Evolutionary conservation across 352 stramenopile genomes (phyloP).

Genomic region (Pythium plurisporium): DNA sequence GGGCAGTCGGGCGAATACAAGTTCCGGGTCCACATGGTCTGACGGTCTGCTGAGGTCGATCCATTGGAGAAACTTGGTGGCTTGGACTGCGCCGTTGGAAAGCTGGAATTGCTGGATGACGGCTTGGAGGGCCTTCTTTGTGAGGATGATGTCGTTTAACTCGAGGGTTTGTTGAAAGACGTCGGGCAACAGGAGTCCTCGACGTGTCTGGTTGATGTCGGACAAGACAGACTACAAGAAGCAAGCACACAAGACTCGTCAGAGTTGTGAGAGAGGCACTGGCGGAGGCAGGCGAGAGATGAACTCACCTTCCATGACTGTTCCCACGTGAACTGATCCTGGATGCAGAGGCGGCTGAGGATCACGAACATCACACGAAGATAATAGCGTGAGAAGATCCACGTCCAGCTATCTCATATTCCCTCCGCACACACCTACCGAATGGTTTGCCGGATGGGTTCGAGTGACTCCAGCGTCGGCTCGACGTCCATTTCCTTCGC

Average conservation of each 20-base stretch:
- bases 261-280: background rate
- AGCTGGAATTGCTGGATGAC: conserved; percentile 46
- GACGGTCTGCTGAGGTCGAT: conserved; percentile 40
- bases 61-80: conserved; percentile 49
- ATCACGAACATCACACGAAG: no score
- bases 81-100: conserved; percentile 33
- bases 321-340: conserved; percentile 25
- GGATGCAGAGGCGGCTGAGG: conserved; percentile 11
- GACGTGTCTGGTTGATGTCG: conserved; percentile 25
- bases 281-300: background rate
- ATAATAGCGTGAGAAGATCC: no score
- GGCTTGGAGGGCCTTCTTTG: conserved; percentile 17
- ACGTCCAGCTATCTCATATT: no score
- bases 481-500: background rate
- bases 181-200: conserved; percentile 33
- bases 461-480: conserved; percentile 17
- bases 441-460: conserved; percentile 23
- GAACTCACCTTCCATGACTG: conserved; percentile 22
- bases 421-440: no score
- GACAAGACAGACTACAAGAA: conserved; percentile 27
- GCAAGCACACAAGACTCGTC: background rate
- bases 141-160: conserved; percentile 39
- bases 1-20: conserved; percentile 49
- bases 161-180: conserved; percentile 48
- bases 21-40: conserved; percentile 63